A percentile compares a stretch with the other conserved stretches of the same genome.
phyloP scores from a whole-genome alignment of 306 rosid species.

The Lathyrus sativus region DNA sequence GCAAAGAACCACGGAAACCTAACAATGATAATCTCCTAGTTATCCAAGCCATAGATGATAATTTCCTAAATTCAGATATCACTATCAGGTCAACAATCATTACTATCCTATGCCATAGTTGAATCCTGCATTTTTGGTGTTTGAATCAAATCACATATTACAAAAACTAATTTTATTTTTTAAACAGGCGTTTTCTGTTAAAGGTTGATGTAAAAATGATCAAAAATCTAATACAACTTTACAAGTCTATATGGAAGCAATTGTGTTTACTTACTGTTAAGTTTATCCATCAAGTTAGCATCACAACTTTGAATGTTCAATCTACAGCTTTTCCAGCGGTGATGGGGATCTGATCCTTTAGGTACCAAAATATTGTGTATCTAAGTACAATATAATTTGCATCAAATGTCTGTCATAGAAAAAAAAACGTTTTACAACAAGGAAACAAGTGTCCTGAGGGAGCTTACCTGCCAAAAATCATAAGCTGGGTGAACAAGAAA shows the following conservation, averaged over 20 bases:
- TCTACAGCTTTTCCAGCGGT: conserved; percentile 77
- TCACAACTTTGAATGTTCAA: conserved; percentile 60
- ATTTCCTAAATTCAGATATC: too few species aligned
- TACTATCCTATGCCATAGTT: too few species aligned
- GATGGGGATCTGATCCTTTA: conserved; percentile 58
- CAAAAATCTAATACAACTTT: conserved; percentile 2
- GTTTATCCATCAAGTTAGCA: conserved; percentile 56
- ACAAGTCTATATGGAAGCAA: conserved; percentile 15
- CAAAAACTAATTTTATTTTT: neutral
- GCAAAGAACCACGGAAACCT: conserved; percentile 84
- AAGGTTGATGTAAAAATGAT: conserved; percentile 13
- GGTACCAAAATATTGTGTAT: conserved; percentile 90
- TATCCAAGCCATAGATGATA: too few species aligned
- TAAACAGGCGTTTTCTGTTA: neutral
- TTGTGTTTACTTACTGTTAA: conserved; percentile 59
- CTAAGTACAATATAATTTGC: conserved; percentile 50
- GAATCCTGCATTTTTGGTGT: too few species aligned
- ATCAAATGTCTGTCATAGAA: conserved; percentile 36
- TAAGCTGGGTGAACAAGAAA: conserved; percentile 93
- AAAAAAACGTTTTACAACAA: conserved; percentile 27
- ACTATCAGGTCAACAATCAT: too few species aligned
- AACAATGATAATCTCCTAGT: conserved; percentile 35
- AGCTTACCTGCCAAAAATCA: conserved; percentile 91
- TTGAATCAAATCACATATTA: conserved; percentile 23
- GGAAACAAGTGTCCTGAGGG: conserved; percentile 34